Evolutionary conservation across 805 yeast genomes (phyloP), one percentile per base, ranked within the genome.

Genomic region (Hanseniaspora clermontiae): DNA sequence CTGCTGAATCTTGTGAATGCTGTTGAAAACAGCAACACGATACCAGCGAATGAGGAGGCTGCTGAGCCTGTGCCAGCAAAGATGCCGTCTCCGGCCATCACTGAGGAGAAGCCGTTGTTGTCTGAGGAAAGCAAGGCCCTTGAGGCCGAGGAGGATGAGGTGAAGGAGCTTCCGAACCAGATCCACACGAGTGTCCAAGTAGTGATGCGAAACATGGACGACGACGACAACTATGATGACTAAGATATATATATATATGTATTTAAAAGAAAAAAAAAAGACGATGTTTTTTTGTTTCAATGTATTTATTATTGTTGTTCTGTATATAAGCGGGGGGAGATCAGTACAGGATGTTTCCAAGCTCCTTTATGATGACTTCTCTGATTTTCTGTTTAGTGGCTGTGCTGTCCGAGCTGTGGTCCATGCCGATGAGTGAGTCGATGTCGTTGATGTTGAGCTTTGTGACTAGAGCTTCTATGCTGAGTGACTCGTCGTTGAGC

Each of bases 211-310:
- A 66, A 70, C 57, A 70, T 74, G 24, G 76, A 72, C 53, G 77
- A 73, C 58, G 77, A 74, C 57, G 74, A 72, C 51, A 70, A 74
- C 59, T 74, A 74, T 61, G 79, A 76, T 60, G 74, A 70, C 50
- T 76, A 66, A 56, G 7, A 1, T 24, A 24, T 39, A 19, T 36
- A n/a, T n/a, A n/a, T n/a, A n/a, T n/a, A n/a, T n/a, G n/a, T n/a
- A n/a, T n/a, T n/a, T n/a, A n/a, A n/a, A n/a, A n/a, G n/a, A n/a
- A n/a, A n/a, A n/a, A n/a, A n/a, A n/a, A n/a, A n/a, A n/a, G n/a
- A n/a, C n/a, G n/a, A n/a, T n/a, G n/a, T n/a, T n/a, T n/a, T n/a
- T n/a, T n/a, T n/a, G n/a, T n/a, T n/a, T n/a, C n/a, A n/a, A n/a
- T n/a, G n/a, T n/a, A n/a, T n/a, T n/a, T n/a, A n/a, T n/a, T n/a